phyloP scores from a whole-genome alignment of 768 basidiomycete genomes.

The Amanita pseudoporphyria region DNA sequence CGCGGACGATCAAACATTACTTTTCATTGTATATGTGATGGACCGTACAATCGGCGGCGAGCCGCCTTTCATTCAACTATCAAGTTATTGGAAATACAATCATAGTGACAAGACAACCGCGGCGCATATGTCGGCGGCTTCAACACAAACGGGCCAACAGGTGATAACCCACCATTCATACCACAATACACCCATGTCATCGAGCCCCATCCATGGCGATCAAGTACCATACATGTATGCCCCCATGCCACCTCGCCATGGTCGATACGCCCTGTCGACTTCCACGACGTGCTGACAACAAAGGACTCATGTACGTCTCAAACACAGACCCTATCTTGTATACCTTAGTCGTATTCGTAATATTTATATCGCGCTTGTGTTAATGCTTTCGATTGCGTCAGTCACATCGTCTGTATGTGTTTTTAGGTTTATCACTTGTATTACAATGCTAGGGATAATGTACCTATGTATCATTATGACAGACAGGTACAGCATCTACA shows the following conservation, averaged over 20 bases:
- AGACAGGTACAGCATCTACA: slow-evolving; percentile 14
- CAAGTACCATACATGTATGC: slow-evolving; percentile 35
- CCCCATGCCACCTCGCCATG: slow-evolving; percentile 23
- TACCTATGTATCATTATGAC: slow-evolving; percentile 1
- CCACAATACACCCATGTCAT: slow-evolving; percentile 11
- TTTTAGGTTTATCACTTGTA: slow-evolving; percentile 4
- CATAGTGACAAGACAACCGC: slow-evolving; percentile 18
- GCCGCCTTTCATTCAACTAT: slow-evolving; percentile 52
- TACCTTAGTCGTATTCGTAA: slow-evolving; percentile 6
- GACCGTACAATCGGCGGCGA: slow-evolving; percentile 42
- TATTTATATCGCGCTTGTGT: slow-evolving; percentile 4
- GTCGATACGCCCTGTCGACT: slow-evolving; percentile 14
- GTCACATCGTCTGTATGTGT: background rate
- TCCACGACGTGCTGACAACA: slow-evolving; percentile 9
- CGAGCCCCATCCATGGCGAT: slow-evolving; percentile 8
- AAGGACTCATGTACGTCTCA: background rate
- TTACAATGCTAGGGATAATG: background rate
- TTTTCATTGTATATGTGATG: slow-evolving; percentile 60
- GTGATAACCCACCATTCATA: background rate
- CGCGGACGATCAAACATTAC: slow-evolving; percentile 51
- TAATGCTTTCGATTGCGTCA: slow-evolving; percentile 4
- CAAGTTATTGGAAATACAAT: slow-evolving; percentile 36
- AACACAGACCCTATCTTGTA: slow-evolving; percentile 8
- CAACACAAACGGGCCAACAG: background rate
- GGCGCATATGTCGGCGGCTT: background rate